These are phyloP conservation scores for Coniella lustricola DNA, from an alignment of 2,329 filamentous ascomycete species.

Conservation along the genomic window DNA sequence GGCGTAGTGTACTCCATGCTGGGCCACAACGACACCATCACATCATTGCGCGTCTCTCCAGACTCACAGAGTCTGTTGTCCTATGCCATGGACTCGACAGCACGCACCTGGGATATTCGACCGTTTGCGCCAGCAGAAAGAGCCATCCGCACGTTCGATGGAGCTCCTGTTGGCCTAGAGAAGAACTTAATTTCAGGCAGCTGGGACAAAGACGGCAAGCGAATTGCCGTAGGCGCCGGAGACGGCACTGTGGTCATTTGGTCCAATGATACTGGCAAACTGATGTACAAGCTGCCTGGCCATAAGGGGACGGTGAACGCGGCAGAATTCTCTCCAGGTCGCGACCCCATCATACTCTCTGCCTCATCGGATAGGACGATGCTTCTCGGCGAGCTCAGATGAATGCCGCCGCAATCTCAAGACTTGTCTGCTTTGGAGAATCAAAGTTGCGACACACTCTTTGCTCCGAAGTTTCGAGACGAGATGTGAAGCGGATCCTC, in stretches of 20 bases:
- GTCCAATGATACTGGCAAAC: constrained; percentile 80
- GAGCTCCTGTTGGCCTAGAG: constrained; percentile 79
- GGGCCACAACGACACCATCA: constrained; percentile 88
- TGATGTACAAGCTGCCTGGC: constrained; percentile 89
- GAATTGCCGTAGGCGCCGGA: constrained; percentile 80
- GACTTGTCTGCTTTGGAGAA: not conserved
- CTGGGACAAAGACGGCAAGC: constrained; percentile 82
- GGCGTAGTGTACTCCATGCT: constrained; percentile 78
- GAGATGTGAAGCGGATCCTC: not conserved
- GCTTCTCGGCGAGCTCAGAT: constrained; percentile 73
- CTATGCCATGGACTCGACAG: constrained; percentile 89
- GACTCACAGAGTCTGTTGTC: constrained; percentile 87
- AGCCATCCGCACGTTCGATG: constrained; percentile 81
- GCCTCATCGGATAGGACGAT: constrained; percentile 84
- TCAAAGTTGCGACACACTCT: too few species aligned
- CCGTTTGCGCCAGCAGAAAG: constrained; percentile 88
- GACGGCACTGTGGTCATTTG: constrained; percentile 89
- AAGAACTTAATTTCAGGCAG: constrained; percentile 87
- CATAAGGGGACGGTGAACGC: constrained; percentile 95
- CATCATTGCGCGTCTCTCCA: constrained; percentile 83
- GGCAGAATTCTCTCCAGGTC: constrained; percentile 78
- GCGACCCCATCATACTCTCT: constrained; percentile 81
- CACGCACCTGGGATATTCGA: constrained; percentile 90
- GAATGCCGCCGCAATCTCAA: constrained; percentile 27
- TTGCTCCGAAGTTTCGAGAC: not conserved